Evolutionary conservation across 1,284 basidiomycete species (phyloP), one percentile per base, ranked within the genome.

Genomic region (Cerioporus squamosus): DNA sequence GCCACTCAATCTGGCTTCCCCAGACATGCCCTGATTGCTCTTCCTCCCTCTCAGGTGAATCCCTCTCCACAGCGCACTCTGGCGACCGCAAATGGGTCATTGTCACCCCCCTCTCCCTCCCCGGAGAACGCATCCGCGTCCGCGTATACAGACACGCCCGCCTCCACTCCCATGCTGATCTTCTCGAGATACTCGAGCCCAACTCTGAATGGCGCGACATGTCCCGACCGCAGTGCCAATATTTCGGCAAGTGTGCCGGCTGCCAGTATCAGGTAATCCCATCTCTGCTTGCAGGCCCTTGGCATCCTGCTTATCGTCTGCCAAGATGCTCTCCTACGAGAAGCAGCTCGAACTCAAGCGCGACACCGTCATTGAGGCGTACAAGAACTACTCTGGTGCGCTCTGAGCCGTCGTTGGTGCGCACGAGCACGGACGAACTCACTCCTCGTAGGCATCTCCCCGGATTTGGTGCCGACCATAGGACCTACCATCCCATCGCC

Each of bases 341-440:
- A 85, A 82, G 7, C 97, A 98, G 71, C 84, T 99, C 15, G 80
- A 88, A 33, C 81, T 97, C 61, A 99, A 99, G 75, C 84, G 87
- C 8, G 81, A 89, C 36, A 95, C 97, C 1, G 89, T 99, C n/a
- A 79, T 90, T 39, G 90, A 93, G 58, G 94, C 95, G 1, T 97
- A 94, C 73, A 73, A 81, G 66, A 90, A 86, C 65, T 96, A 91
- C 71, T 95, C 94, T 15, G 75, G 87, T 82, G 68, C 65, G 76
- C 69, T 45, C 36, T 49, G 9, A 1, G 3, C 7, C 5, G 6
- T 24, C 12, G 24, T 5, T n/a, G 26, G 14, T 5, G 3, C 33
- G 3, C 24, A 8, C 18, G n/a, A 36, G 6, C 47, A n/a, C 18
- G n/a, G 14, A 6, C 26, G 36, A 12, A 31, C 31, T 17, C 14